Evolutionary conservation across 2,329 filamentous ascomycete genomes (phyloP).

Genomic region (Exutisphaerella laricina): DNA sequence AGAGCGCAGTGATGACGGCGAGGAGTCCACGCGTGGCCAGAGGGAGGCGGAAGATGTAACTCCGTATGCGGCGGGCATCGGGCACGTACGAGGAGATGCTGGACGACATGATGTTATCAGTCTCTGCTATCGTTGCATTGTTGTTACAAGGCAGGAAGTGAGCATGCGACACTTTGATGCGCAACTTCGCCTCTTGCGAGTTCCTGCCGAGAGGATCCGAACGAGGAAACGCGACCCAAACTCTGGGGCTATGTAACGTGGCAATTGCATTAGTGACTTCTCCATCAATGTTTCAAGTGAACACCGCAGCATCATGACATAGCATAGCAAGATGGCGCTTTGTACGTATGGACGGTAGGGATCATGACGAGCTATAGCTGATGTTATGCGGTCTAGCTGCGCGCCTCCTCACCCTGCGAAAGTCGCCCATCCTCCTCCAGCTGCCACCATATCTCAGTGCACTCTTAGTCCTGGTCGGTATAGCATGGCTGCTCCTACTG

Average conservation of each 20-base stretch:
- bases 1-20: conserved; percentile 61
- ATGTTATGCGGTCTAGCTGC: conserved; percentile 30
- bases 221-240: background rate
- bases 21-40: conserved; percentile 73
- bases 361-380: background rate
- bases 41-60: conserved; percentile 78
- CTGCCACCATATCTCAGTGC: conserved; percentile 83
- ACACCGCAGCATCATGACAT: conserved; percentile 2
- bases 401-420: conserved; percentile 63
- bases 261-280: background rate
- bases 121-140: background rate
- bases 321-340: conserved; percentile 8
- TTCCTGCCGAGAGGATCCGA: too few species aligned
- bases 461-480: conserved; percentile 75
- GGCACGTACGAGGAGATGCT: conserved; percentile 43
- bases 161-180: conserved; percentile 1
- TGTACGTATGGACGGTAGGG: conserved; percentile 7
- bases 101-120: conserved; percentile 7
- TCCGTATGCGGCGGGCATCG: conserved; percentile 67
- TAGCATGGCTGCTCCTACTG: conserved; percentile 83
- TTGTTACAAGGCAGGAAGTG: background rate
- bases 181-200: too few species aligned
- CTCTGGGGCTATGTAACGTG: conserved; percentile 1
- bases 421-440: conserved; percentile 74
- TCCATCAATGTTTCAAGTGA: background rate